Evolutionary conservation across 2,329 filamentous ascomycete species (phyloP).

Genomic region (Colletotrichum tofieldiae): DNA sequence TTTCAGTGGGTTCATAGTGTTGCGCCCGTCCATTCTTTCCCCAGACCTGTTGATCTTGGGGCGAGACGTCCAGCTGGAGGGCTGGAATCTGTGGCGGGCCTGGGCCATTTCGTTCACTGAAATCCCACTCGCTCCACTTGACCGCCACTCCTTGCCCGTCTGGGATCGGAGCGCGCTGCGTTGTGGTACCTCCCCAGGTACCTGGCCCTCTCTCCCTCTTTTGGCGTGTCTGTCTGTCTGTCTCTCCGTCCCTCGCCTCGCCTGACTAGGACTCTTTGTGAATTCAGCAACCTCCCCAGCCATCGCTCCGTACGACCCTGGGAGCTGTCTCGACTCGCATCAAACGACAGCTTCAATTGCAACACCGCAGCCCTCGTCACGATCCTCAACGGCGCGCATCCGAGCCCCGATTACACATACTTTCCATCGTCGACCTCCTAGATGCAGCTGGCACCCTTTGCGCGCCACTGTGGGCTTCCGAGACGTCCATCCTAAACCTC

Average conservation of each 20-base stretch:
- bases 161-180: conserved; percentile 9
- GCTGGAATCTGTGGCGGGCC: not conserved
- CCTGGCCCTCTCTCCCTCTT: conserved; percentile 8
- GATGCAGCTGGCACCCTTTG: conserved; percentile 25
- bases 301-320: conserved; percentile 15
- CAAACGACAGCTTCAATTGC: conserved; percentile 31
- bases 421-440: conserved; percentile 5
- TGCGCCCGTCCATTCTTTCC: conserved; percentile 4
- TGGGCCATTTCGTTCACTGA: not conserved
- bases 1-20: not conserved
- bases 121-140: conserved; percentile 4
- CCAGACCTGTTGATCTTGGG: conserved; percentile 11
- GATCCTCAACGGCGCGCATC: not conserved
- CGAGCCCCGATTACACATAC: not conserved
- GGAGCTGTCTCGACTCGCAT: conserved; percentile 1
- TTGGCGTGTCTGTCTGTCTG: not conserved
- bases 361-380: not conserved
- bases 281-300: conserved; percentile 26
- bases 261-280: conserved; percentile 22
- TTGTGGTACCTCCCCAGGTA: conserved; percentile 2
- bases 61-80: not conserved
- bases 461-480: conserved; percentile 26
- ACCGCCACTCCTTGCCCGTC: conserved; percentile 1
- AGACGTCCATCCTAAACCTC: conserved; percentile 24
- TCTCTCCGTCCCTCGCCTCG: conserved; percentile 8